Conservation (phyloP, 1,284 basidiomycete species). For the Microbotryum scabiosae region DNA sequence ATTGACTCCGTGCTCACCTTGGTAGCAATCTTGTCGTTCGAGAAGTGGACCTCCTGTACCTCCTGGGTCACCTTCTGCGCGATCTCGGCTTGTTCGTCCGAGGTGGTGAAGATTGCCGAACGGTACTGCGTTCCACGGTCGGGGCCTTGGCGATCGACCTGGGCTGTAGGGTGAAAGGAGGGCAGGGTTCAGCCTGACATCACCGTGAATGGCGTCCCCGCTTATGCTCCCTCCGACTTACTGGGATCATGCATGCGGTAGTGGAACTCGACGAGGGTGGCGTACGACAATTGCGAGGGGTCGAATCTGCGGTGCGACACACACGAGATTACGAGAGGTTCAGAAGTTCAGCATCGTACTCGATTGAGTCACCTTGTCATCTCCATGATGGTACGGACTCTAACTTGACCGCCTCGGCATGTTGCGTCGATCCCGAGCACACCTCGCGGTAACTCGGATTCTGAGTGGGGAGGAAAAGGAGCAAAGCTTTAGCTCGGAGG, state of each 20-base stretch:
- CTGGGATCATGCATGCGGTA: slow-evolving; percentile 85
- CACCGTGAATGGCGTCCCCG: too few species aligned
- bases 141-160: slow-evolving; percentile 63
- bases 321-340: neutral
- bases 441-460: slow-evolving; percentile 59
- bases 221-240: slow-evolving; percentile 38
- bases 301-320: slow-evolving; percentile 3
- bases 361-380: slow-evolving; percentile 41
- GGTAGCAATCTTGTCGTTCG: slow-evolving; percentile 68
- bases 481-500: neutral
- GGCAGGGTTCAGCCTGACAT: neutral
- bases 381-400: slow-evolving; percentile 56
- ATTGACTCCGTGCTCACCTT: neutral
- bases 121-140: slow-evolving; percentile 82
- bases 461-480: neutral
- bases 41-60: slow-evolving; percentile 70
- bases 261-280: slow-evolving; percentile 54
- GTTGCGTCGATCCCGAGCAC: slow-evolving; percentile 70
- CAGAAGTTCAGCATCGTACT: slow-evolving; percentile 47
- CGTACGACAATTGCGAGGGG: slow-evolving; percentile 20
- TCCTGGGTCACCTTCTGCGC: slow-evolving; percentile 74
- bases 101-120: slow-evolving; percentile 79
- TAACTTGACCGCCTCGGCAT: slow-evolving; percentile 81
- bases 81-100: slow-evolving; percentile 62
- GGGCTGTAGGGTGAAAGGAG: neutral